Conservation (phyloP, 306 rosid genomes). For the Vicia villosa region DNA sequence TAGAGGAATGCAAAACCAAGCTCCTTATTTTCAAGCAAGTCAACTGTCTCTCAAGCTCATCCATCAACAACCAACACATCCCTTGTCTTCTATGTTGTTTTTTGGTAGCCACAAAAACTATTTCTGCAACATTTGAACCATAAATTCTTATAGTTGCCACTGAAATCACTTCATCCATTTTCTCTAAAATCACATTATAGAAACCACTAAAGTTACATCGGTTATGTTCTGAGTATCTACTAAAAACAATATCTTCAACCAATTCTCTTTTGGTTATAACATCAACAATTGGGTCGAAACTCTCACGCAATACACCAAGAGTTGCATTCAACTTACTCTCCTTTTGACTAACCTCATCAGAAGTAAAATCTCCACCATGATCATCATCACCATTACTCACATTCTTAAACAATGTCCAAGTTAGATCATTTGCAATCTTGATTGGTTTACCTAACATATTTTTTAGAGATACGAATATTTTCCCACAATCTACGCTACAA, state of each 20-base stretch:
- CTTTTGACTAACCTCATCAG: not conserved
- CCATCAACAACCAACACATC: slow-evolving; percentile 63
- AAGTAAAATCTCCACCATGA: not conserved
- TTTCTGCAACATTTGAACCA: slow-evolving; percentile 56
- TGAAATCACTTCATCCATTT: slow-evolving; percentile 35
- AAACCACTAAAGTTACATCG: slow-evolving; percentile 57
- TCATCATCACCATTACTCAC: not conserved
- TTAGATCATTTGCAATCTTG: slow-evolving; percentile 44
- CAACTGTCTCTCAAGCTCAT: slow-evolving; percentile 57
- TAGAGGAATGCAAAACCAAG: slow-evolving; percentile 58
- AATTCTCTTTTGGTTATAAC: slow-evolving; percentile 40
- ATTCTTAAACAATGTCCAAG: slow-evolving; percentile 57
- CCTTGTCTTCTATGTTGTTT: slow-evolving; percentile 48
- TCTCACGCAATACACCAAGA: slow-evolving; percentile 52
- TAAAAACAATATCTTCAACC: slow-evolving; percentile 47
- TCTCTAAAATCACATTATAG: slow-evolving; percentile 60
- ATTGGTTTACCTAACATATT: slow-evolving; percentile 50
- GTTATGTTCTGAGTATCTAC: slow-evolving; percentile 43
- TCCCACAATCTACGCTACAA: slow-evolving; percentile 53
- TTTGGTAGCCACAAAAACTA: slow-evolving; percentile 69
- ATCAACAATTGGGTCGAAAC: slow-evolving; percentile 51
- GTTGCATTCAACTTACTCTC: slow-evolving; percentile 49
- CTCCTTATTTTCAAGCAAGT: slow-evolving; percentile 52
- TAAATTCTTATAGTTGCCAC: slow-evolving; percentile 57
- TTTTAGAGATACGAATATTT: slow-evolving; percentile 40